Evolutionary conservation across 345 rosid species (phyloP).

Genomic region (Salix dunnii): DNA sequence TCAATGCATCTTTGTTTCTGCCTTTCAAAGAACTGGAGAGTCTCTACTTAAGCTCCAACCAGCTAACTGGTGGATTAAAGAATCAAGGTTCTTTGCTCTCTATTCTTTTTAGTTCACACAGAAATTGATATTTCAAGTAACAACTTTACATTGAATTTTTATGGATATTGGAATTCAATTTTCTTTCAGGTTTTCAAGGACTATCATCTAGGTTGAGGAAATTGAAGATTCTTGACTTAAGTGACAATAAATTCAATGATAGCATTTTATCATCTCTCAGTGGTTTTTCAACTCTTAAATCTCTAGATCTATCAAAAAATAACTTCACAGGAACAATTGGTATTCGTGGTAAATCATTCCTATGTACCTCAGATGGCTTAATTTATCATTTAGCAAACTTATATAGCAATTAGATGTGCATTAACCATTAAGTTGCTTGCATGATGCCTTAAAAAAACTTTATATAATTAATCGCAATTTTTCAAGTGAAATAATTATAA

Average conservation of each 20-base stretch:
- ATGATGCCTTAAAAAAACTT: too few species aligned
- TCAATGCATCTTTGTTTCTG: constrained; percentile 1
- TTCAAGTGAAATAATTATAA: too few species aligned
- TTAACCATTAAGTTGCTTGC: too few species aligned
- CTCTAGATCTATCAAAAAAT: not conserved
- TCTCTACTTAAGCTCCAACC: rapidly evolving
- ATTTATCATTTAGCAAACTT: too few species aligned
- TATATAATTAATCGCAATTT: too few species aligned
- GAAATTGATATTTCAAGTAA: too few species aligned
- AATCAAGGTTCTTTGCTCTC: not conserved
- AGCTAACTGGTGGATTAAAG: not conserved
- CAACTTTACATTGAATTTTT: too few species aligned
- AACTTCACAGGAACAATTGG: not conserved
- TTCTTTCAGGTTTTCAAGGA: not conserved
- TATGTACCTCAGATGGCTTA: not conserved
- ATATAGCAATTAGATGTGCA: too few species aligned
- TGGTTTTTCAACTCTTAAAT: not conserved
- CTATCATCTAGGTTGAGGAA: not conserved
- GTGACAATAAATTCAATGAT: rapidly evolving
- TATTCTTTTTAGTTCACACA: too few species aligned
- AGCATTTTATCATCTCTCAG: not conserved
- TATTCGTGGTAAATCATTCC: not conserved
- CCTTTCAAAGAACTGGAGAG: not conserved
- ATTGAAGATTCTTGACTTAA: not conserved
- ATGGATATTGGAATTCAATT: too few species aligned